These are phyloP conservation scores for Mycena capillaripes DNA, from an alignment of 768 basidiomycete species.

Conservation along the genomic window DNA sequence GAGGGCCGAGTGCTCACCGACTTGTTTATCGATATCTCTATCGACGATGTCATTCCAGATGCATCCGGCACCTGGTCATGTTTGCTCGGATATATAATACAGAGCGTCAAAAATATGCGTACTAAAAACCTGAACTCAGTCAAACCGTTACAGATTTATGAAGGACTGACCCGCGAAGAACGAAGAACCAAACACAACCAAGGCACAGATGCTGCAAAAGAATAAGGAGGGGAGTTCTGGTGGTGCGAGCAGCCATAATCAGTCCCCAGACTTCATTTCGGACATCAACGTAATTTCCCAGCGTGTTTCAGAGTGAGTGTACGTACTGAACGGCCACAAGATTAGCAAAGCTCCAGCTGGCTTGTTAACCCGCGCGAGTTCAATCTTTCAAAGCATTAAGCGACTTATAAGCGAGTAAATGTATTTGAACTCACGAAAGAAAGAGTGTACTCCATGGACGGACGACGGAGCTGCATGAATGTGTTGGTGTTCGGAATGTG, in stretches of 20 bases:
- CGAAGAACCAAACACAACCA: neutral
- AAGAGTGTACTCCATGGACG: too few relatives aligned
- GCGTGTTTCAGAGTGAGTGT: too few relatives aligned
- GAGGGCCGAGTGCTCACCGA: conserved; percentile 19
- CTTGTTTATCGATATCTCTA: neutral
- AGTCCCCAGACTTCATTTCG: neutral
- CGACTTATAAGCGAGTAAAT: too few relatives aligned
- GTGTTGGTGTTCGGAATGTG: too few relatives aligned
- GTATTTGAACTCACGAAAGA: too few relatives aligned
- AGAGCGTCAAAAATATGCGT: too few relatives aligned
- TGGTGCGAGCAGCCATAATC: neutral
- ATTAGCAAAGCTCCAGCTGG: conserved; percentile 2
- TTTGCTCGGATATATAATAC: too few relatives aligned
- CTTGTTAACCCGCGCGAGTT: neutral
- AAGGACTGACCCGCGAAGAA: neutral
- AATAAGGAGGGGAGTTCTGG: neutral
- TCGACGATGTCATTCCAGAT: conserved; percentile 34
- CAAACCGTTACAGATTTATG: too few relatives aligned
- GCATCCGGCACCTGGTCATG: conserved; percentile 22
- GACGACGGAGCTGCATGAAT: too few relatives aligned
- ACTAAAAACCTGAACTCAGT: too few relatives aligned
- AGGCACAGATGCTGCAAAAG: neutral
- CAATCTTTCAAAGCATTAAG: too few relatives aligned
- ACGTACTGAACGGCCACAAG: neutral
- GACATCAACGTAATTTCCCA: neutral